Percentiles rank a stretch among this genome's conserved stretches.
Evolutionary conservation across 805 yeast genomes (phyloP).

Genomic region (Starmerella lactis-condensi): DNA sequence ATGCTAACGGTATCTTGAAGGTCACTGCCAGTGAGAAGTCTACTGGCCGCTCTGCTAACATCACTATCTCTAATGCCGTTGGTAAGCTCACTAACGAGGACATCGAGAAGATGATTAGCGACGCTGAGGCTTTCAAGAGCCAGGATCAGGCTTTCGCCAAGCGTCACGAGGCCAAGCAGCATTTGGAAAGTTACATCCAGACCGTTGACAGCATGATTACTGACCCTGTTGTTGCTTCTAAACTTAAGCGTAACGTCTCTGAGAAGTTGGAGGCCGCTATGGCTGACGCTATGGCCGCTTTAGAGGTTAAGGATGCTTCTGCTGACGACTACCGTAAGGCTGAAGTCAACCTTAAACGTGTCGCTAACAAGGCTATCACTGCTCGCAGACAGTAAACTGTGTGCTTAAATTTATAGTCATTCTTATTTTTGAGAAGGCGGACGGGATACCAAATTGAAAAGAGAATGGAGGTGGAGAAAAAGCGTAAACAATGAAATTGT

Average conservation of each 20-base stretch:
- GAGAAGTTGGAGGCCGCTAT: constrained; percentile 95
- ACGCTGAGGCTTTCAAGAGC: constrained; percentile 97
- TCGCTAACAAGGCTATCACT: constrained; percentile 97
- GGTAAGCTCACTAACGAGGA: constrained; percentile 95
- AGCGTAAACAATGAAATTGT: no score
- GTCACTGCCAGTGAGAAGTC: constrained; percentile 98
- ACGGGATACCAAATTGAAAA: no score
- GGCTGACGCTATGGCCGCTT: constrained; percentile 94
- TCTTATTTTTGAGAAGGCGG: background rate
- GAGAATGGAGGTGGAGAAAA: no score
- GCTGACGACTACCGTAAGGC: constrained; percentile 99
- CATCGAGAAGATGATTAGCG: constrained; percentile 95
- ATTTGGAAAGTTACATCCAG: constrained; percentile 94
- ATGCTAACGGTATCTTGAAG: constrained; percentile 98
- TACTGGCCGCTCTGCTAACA: constrained; percentile 95
- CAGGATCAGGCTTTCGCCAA: constrained; percentile 98
- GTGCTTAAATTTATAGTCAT: no score
- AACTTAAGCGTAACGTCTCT: constrained; percentile 92
- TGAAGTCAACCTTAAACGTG: constrained; percentile 96
- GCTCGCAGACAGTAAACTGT: constrained; percentile 38
- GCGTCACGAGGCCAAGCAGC: constrained; percentile 98
- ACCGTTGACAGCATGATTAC: constrained; percentile 89
- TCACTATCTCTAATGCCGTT: constrained; percentile 96
- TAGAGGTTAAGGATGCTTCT: constrained; percentile 87
- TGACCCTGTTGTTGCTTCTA: constrained; percentile 95